Percentiles rank a stretch among this genome's conserved stretches.
Evolutionary conservation across 2,329 filamentous ascomycete genomes (phyloP).

Genomic region (Talaromyces amestolkiae): DNA sequence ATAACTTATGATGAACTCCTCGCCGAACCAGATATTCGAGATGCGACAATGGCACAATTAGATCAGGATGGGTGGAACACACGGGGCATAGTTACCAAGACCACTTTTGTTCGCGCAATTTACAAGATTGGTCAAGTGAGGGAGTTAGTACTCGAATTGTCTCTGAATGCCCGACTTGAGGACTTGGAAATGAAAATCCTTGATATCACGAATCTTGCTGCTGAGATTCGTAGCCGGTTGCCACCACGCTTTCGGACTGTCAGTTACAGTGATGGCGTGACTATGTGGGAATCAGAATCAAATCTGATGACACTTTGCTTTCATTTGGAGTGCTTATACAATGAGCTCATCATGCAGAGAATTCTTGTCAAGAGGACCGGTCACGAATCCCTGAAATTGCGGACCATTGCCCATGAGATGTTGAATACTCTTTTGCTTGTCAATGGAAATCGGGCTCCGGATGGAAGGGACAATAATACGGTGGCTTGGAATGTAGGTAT

Average conservation of each 20-base stretch:
- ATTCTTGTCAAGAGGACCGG: conserved; percentile 24
- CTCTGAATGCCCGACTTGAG: conserved; percentile 19
- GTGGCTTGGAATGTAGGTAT: conserved; percentile 22
- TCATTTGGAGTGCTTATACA: conserved; percentile 27
- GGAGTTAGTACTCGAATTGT: conserved; percentile 16
- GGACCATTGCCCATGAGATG: conserved; percentile 26
- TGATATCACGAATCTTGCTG: conserved; percentile 8
- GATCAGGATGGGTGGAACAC: conserved; percentile 24
- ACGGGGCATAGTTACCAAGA: conserved; percentile 19
- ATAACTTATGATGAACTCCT: conserved; percentile 28
- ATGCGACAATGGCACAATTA: conserved; percentile 19
- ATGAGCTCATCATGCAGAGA: conserved; percentile 27
- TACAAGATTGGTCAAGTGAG: conserved; percentile 22
- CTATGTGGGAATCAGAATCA: neutral
- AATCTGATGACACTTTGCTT: conserved; percentile 13
- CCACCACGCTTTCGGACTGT: neutral
- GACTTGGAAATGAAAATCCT: conserved; percentile 10
- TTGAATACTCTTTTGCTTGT: conserved; percentile 22
- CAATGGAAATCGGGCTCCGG: conserved; percentile 19
- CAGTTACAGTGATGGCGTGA: neutral
- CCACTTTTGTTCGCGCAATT: conserved; percentile 1
- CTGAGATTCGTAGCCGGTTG: conserved; percentile 4
- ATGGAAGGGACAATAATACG: conserved; percentile 19
- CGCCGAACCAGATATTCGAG: conserved; percentile 14
- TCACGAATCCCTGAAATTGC: conserved; percentile 22